Evolutionary conservation across 2,329 filamentous ascomycete species (phyloP).

Genomic region (Rhytidhysteron rufulum): DNA sequence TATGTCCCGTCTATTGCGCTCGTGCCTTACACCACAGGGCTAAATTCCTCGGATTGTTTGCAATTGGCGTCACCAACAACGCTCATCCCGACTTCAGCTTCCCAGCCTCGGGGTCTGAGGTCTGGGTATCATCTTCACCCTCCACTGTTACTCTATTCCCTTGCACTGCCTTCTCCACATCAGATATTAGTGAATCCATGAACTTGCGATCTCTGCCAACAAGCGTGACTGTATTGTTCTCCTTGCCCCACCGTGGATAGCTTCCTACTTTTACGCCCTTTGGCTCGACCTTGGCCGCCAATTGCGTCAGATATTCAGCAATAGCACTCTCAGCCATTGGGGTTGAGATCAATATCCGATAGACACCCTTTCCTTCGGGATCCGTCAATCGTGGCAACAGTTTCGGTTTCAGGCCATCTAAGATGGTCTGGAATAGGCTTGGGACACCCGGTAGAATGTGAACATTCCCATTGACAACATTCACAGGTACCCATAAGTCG

Average conservation of each 20-base stretch:
- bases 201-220: constrained; percentile 72
- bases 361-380: constrained; percentile 75
- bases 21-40: neutral
- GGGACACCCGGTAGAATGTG: constrained; percentile 92
- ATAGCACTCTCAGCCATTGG: constrained; percentile 82
- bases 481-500: constrained; percentile 85
- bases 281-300: constrained; percentile 69
- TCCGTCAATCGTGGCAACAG: constrained; percentile 70
- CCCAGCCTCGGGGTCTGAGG: constrained; percentile 33
- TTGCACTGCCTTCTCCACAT: constrained; percentile 73
- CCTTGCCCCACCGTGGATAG: constrained; percentile 89
- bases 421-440: constrained; percentile 71
- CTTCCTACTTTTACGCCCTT: constrained; percentile 89
- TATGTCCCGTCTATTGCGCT: neutral
- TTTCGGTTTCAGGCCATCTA: constrained; percentile 70
- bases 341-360: constrained; percentile 78
- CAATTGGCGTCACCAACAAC: neutral
- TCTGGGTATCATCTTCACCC: constrained; percentile 51
- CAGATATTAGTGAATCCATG: constrained; percentile 72
- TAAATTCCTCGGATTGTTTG: neutral
- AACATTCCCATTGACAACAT: constrained; percentile 85
- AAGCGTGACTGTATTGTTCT: constrained; percentile 83
- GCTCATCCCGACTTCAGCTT: constrained; percentile 26
- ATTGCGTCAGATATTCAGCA: constrained; percentile 74
- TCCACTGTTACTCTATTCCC: constrained; percentile 68